Evolutionary conservation across 2,329 filamentous ascomycete species (phyloP), one percentile per base, ranked within the genome.

Genomic region (Diplodia mutila): DNA sequence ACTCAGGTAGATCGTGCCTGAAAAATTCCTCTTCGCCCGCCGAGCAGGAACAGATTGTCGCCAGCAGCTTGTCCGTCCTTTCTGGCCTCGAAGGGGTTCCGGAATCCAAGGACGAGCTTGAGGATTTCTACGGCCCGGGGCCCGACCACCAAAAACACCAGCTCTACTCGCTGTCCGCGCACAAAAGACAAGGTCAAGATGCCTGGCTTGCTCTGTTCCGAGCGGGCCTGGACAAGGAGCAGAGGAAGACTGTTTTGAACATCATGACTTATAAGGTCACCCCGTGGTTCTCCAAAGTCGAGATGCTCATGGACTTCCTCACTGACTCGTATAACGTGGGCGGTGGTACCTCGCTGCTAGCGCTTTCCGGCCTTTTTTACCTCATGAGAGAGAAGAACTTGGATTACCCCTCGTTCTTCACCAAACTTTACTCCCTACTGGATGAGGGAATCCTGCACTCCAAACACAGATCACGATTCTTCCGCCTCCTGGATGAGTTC

Each of bases 321-420:
- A 97, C 93, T n/a, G 92, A 95, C 80, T 96, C 90, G 34, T 98
- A 97, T 81, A 86, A 97, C 73, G 83, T 89, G 8, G 93, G 94
- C 63, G 95, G 95, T 53, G 91, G 93, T 16, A 93, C 90, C 57
- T 94, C 95, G 4, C 85, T 99, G 4, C 86, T 97, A 23, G 93
- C 96, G 1, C 84, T 99, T 1, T 96, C 92, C 0, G 95, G 95
- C 63, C 89, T 99, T 54, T 99, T 97, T 82, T 95, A 97, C 77
- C 86, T 99, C 64, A 98, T 99, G 73, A 90, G 92, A 71, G 89
- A 95, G 76, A 92, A 92, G 76, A 99, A 99, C 77, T 85, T 99
- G 69, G 95, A 99, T 80, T 99, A 99, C 78, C 93, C 94, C 1
- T 90, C 90, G 4, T 99, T 99, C 81, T 99, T 97, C 81, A 81